A percentile compares a stretch with the other conserved stretches of the same genome.
Conservation (phyloP, 805 yeast species). For the Candida pini region DNA sequence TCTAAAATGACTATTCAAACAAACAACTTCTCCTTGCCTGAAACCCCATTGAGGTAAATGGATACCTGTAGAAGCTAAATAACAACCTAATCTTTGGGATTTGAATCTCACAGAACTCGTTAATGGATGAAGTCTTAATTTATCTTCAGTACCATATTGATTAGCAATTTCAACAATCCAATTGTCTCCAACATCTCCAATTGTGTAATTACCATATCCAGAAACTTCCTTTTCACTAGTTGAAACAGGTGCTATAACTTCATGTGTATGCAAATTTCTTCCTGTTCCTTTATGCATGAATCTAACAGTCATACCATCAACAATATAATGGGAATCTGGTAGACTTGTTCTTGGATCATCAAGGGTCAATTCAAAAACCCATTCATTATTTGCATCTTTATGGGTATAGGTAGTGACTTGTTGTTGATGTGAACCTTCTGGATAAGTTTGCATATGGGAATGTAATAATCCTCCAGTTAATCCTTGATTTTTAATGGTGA, state of each 20-base stretch:
- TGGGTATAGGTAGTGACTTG: constrained; percentile 91
- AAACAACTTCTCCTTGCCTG: constrained; percentile 83
- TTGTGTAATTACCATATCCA: constrained; percentile 68
- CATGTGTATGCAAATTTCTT: constrained; percentile 78
- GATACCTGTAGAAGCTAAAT: constrained; percentile 67
- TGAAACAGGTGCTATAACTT: constrained; percentile 68
- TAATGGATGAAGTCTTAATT: constrained; percentile 59
- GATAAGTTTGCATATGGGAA: constrained; percentile 81
- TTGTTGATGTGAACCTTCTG: constrained; percentile 90
- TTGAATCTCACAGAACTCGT: constrained; percentile 67
- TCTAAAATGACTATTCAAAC: constrained; percentile 58
- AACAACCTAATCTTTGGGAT: constrained; percentile 62
- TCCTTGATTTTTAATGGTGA: constrained; percentile 67
- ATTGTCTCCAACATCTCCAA: constrained; percentile 80
- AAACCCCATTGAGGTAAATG: constrained; percentile 79
- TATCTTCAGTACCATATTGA: constrained; percentile 50
- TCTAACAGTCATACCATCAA: constrained; percentile 65
- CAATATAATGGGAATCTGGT: constrained; percentile 34
- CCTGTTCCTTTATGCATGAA: constrained; percentile 66
- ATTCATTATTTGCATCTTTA: constrained; percentile 82
- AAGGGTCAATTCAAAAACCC: constrained; percentile 63
- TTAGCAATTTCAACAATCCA: constrained; percentile 84
- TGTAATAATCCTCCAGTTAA: constrained; percentile 73
- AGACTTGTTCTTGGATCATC: constrained; percentile 31
- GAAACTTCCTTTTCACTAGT: constrained; percentile 73